A percentile compares a stretch with the other conserved stretches of the same genome.
Evolutionary conservation across 2,329 filamentous ascomycete species (phyloP).

Genomic region (Furcasterigmium furcatum): DNA sequence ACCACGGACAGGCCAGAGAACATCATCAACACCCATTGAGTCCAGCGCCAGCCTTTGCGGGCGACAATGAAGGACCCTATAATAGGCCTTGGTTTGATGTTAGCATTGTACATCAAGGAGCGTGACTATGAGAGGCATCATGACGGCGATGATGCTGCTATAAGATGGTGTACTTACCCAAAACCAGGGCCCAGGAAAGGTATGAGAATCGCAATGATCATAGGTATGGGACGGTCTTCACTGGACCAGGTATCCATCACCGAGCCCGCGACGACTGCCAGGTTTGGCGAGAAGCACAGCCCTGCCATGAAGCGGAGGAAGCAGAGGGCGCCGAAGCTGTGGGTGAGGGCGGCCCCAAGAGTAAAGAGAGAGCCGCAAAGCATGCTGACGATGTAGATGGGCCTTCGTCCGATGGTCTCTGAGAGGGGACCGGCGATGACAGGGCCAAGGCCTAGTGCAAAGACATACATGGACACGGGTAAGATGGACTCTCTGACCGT

Average conservation of each 20-base stretch:
- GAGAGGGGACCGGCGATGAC: conserved; percentile 56
- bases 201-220: conserved; percentile 43
- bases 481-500: conserved; percentile 54
- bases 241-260: conserved; percentile 45
- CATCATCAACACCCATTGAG: conserved; percentile 41
- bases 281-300: conserved; percentile 43
- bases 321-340: conserved; percentile 46
- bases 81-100: conserved; percentile 33
- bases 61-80: conserved; percentile 44
- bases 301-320: conserved; percentile 56
- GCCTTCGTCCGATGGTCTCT: conserved; percentile 52
- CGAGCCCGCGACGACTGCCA: conserved; percentile 47
- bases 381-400: conserved; percentile 44
- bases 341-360: conserved; percentile 48
- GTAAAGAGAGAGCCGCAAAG: conserved; percentile 52
- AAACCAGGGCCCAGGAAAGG: conserved; percentile 51
- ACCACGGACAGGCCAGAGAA: conserved; percentile 30
- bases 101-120: not conserved
- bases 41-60: conserved; percentile 50
- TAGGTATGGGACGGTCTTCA: conserved; percentile 35
- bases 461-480: conserved; percentile 55
- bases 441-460: conserved; percentile 59
- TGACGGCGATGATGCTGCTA: too few relatives aligned
- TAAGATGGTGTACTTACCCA: conserved; percentile 31
- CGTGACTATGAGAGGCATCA: too few relatives aligned